phyloP scores from a whole-genome alignment of 2,329 filamentous ascomycete genomes.

The Dothiorella sarmentorum region DNA sequence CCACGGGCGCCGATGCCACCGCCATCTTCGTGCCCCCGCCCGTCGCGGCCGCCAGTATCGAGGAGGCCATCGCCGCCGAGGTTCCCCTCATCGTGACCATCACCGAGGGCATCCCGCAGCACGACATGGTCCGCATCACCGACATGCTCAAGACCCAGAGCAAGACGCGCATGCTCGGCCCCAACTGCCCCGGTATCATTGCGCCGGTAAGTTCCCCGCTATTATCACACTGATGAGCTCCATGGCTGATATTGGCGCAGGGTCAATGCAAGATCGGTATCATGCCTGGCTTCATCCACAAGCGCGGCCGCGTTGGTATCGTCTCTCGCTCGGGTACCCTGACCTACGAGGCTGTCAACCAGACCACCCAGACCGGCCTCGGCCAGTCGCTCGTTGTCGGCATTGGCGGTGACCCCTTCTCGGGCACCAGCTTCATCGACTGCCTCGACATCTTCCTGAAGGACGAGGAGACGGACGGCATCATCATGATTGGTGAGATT shows the following conservation, averaged over 20 bases:
- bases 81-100: slow-evolving; percentile 88
- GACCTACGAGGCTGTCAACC: slow-evolving; percentile 99
- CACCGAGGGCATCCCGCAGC: slow-evolving; percentile 95
- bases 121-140: slow-evolving; percentile 99
- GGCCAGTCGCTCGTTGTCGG: slow-evolving; percentile 97
- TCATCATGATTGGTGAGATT: slow-evolving; percentile 99
- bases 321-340: slow-evolving; percentile 97
- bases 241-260: slow-evolving; percentile 37
- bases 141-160: slow-evolving; percentile 94
- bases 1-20: slow-evolving; percentile 85
- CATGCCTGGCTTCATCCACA: slow-evolving; percentile 99
- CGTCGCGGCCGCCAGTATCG: slow-evolving; percentile 88
- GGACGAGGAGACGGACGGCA: slow-evolving; percentile 94
- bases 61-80: slow-evolving; percentile 92
- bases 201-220: slow-evolving; percentile 55
- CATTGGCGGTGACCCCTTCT: slow-evolving; percentile 98
- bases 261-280: slow-evolving; percentile 99
- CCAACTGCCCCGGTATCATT: slow-evolving; percentile 98
- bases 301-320: slow-evolving; percentile 97
- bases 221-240: not conserved
- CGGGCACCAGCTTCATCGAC: slow-evolving; percentile 99
- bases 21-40: slow-evolving; percentile 96
- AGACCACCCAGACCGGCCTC: slow-evolving; percentile 94
- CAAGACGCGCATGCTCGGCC: slow-evolving; percentile 95
- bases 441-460: slow-evolving; percentile 95